Percentiles rank a stretch among this genome's conserved stretches.
phyloP scores from a whole-genome alignment of 208 protist species.

The Leishmania tropica region DNA sequence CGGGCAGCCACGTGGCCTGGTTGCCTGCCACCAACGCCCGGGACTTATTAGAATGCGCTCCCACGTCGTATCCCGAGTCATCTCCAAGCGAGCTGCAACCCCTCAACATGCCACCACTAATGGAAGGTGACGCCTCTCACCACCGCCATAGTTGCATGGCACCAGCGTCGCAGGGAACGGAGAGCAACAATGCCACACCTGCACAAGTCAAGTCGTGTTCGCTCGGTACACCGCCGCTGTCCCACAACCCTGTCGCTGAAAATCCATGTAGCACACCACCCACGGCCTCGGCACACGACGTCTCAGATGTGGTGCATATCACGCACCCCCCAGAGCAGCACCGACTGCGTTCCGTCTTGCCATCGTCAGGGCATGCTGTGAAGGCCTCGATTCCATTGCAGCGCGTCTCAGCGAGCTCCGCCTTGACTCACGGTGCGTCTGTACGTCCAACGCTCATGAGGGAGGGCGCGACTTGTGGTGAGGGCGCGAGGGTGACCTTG shows the following conservation, averaged over 20 bases:
- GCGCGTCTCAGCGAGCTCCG: not conserved
- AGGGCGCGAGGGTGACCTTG: not conserved
- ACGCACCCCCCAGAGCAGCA: not conserved
- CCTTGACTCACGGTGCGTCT: not conserved
- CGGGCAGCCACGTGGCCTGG: conserved; percentile 11
- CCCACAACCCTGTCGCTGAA: no score
- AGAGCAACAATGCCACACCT: not conserved
- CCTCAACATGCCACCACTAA: not conserved
- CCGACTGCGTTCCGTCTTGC: not conserved
- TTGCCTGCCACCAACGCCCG: conserved; percentile 6
- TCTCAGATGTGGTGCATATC: not conserved
- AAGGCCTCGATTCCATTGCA: not conserved
- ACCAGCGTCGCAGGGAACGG: not conserved
- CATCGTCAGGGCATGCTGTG: not conserved
- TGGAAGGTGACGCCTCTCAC: not conserved
- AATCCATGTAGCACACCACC: no score
- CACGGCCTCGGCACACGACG: not conserved
- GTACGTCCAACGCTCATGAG: not conserved
- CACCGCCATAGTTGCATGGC: not conserved
- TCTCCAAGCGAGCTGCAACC: not conserved
- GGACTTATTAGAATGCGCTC: not conserved
- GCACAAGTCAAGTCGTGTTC: not conserved
- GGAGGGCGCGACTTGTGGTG: not conserved
- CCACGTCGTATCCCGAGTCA: not conserved
- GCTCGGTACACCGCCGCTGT: not conserved